Evolutionary conservation across 495 filamentous ascomycete species (phyloP).

Genomic region (Podospora anserina): DNA sequence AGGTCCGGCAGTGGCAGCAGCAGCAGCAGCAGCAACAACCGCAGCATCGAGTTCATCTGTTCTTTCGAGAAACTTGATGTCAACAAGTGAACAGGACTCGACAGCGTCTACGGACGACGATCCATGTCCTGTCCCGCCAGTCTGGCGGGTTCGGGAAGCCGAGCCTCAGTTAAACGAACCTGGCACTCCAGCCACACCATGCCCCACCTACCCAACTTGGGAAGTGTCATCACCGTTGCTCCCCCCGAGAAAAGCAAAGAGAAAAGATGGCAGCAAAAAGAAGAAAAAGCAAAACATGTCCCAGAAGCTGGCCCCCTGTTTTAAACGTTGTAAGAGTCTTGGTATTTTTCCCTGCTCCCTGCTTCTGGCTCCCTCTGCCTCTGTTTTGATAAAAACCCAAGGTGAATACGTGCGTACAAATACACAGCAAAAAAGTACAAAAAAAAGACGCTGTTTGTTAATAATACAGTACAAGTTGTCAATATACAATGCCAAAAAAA

Average conservation of each 20-base stretch:
- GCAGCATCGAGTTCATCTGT: background rate
- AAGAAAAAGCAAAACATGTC: conserved; percentile 7
- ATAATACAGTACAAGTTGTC: conserved; percentile 1
- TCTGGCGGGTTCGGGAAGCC: conserved; percentile 20
- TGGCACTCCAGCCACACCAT: conserved; percentile 7
- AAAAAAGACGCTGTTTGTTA: background rate
- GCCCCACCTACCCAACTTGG: conserved; percentile 10
- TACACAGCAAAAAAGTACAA: background rate
- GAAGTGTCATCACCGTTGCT: conserved; percentile 6
- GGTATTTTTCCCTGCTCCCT: background rate
- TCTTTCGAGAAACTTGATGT: background rate
- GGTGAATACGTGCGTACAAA: background rate
- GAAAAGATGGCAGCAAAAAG: background rate
- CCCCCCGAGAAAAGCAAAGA: conserved; percentile 6
- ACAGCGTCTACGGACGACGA: background rate
- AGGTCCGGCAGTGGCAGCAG: background rate
- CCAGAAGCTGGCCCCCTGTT: conserved; percentile 8
- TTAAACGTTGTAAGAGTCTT: background rate
- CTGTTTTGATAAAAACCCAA: background rate
- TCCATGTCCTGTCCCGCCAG: conserved; percentile 14
- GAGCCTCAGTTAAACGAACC: conserved; percentile 20
- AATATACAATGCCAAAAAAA: conserved; percentile 11
- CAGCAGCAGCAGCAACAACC: background rate
- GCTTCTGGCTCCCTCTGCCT: background rate
- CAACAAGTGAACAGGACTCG: background rate